Conservation (phyloP, 805 yeast species). For the Lipomyces yamadae region DNA sequence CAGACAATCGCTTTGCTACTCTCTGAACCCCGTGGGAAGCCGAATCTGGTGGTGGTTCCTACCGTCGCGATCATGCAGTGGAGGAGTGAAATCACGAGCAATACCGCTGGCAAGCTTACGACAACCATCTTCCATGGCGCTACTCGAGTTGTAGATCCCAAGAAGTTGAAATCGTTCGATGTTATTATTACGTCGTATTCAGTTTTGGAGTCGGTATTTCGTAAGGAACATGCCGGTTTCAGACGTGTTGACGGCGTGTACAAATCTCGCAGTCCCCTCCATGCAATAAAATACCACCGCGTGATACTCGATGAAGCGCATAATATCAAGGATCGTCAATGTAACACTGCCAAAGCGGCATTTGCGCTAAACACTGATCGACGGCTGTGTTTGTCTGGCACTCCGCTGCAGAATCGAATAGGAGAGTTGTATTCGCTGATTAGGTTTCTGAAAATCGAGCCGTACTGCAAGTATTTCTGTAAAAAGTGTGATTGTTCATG, state of each 20-base stretch:
- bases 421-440: conserved; percentile 95
- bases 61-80: conserved; percentile 99
- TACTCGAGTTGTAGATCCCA: conserved; percentile 62
- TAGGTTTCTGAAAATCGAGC: conserved; percentile 79
- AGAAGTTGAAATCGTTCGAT: conserved; percentile 65
- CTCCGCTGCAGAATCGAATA: conserved; percentile 94
- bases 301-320: conserved; percentile 96
- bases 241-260: conserved; percentile 70
- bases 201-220: conserved; percentile 79
- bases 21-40: conserved; percentile 57
- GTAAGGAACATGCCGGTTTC: conserved; percentile 85
- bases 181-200: conserved; percentile 85
- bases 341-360: conserved; percentile 93
- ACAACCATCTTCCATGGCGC: conserved; percentile 87
- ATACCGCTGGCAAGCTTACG: conserved; percentile 71
- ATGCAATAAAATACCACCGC: conserved; percentile 74
- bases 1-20: conserved; percentile 90
- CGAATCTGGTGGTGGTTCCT: conserved; percentile 92
- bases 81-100: conserved; percentile 88
- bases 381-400: conserved; percentile 92
- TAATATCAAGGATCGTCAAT: conserved; percentile 91
- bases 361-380: conserved; percentile 71
- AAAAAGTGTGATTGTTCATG: conserved; percentile 82
- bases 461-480: conserved; percentile 89
- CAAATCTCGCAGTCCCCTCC: conserved; percentile 77